A percentile compares a stretch with the other conserved stretches of the same genome.
phyloP scores from a whole-genome alignment of 352 stramenopile species.

The Saprolegnia parasitica region DNA sequence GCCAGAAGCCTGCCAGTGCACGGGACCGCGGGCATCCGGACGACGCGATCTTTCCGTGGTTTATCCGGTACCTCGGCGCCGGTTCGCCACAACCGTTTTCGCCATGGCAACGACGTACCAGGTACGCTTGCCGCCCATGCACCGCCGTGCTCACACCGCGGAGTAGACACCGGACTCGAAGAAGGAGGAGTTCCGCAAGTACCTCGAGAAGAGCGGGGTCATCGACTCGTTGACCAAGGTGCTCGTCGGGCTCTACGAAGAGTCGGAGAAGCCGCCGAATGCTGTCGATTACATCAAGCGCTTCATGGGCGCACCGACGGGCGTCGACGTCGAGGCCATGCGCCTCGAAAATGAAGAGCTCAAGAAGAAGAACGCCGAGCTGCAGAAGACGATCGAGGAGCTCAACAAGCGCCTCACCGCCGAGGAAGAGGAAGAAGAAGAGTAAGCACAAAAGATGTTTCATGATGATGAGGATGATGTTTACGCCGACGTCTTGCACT shows the following conservation, averaged over 20 bases:
- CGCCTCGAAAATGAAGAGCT: slow-evolving; percentile 88
- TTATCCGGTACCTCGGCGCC: neutral
- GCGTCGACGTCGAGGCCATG: slow-evolving; percentile 86
- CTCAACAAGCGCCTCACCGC: slow-evolving; percentile 75
- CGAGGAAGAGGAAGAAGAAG: slow-evolving; percentile 56
- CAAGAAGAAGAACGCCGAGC: slow-evolving; percentile 89
- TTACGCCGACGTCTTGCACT: slow-evolving; percentile 39
- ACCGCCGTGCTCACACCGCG: neutral
- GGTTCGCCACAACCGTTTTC: neutral
- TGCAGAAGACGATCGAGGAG: slow-evolving; percentile 88
- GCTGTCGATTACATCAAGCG: slow-evolving; percentile 97
- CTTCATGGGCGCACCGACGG: slow-evolving; percentile 91
- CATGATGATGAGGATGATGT: neutral
- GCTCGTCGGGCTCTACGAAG: slow-evolving; percentile 95
- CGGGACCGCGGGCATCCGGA: too few relatives aligned
- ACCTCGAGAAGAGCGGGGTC: slow-evolving; percentile 96
- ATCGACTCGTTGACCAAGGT: slow-evolving; percentile 97
- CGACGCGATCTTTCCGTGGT: neutral
- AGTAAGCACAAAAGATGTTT: slow-evolving; percentile 28
- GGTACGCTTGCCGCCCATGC: too few relatives aligned
- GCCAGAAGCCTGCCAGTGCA: too few relatives aligned
- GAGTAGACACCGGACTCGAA: slow-evolving; percentile 91
- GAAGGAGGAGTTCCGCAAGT: slow-evolving; percentile 98
- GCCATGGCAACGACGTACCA: neutral
- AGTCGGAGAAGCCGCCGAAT: slow-evolving; percentile 93